Conservation (phyloP, 345 rosid species). For the Lumnitzera racemosa region DNA sequence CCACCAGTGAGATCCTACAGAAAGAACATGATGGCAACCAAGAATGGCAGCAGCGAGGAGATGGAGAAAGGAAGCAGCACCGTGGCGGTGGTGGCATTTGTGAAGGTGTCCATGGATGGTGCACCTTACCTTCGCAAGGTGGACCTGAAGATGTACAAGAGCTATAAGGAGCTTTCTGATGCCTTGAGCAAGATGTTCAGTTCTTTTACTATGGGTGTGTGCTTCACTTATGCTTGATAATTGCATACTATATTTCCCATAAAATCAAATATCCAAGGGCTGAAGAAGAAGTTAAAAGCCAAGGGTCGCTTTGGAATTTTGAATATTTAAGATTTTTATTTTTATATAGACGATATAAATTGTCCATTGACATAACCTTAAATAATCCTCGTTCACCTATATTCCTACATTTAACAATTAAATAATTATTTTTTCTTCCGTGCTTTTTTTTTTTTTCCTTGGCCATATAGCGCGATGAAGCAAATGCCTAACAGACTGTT, state of each 20-base stretch:
- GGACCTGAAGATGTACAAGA: slow-evolving; percentile 82
- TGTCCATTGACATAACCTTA: too few relatives aligned
- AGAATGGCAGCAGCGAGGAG: slow-evolving; percentile 34
- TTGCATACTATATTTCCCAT: not conserved
- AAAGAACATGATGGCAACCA: slow-evolving; percentile 42
- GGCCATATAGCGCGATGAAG: too few relatives aligned
- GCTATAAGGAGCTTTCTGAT: slow-evolving; percentile 82
- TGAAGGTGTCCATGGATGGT: slow-evolving; percentile 97
- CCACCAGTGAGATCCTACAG: slow-evolving; percentile 57
- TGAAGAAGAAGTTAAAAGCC: too few relatives aligned
- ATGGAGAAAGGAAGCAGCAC: slow-evolving; percentile 17
- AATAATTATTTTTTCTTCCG: not conserved
- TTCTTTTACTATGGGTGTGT: slow-evolving; percentile 92
- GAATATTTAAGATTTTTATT: too few relatives aligned
- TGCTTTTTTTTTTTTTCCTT: too few relatives aligned
- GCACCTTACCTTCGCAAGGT: slow-evolving; percentile 96
- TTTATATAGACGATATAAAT: too few relatives aligned
- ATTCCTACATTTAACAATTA: not conserved
- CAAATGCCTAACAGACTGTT: too few relatives aligned
- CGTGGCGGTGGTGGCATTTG: slow-evolving; percentile 47
- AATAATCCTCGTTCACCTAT: too few relatives aligned
- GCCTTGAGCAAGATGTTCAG: slow-evolving; percentile 92
- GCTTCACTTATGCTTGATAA: not conserved
- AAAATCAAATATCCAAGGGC: too few relatives aligned
- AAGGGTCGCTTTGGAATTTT: too few relatives aligned